Evolutionary conservation across 495 filamentous ascomycete species (phyloP).

Genomic region (Neurospora hispaniola): DNA sequence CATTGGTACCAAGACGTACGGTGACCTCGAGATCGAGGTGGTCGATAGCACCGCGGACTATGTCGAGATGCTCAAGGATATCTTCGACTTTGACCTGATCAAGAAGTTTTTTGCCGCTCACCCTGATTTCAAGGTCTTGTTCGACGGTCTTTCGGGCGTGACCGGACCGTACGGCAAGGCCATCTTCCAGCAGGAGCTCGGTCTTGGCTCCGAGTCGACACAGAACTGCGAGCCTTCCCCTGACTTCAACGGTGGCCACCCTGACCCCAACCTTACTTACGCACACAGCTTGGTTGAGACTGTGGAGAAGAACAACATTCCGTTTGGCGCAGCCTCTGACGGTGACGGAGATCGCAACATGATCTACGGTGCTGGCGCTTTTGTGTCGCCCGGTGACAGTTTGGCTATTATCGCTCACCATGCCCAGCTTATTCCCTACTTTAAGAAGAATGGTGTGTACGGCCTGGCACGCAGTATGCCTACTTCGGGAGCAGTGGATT

Average conservation of each 20-base stretch:
- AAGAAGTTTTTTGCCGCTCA: constrained; percentile 78
- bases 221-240: constrained; percentile 90
- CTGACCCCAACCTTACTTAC: constrained; percentile 97
- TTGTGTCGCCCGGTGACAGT: constrained; percentile 94
- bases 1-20: constrained; percentile 76
- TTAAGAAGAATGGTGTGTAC: constrained; percentile 92
- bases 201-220: constrained; percentile 60
- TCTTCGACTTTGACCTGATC: constrained; percentile 95
- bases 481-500: constrained; percentile 87
- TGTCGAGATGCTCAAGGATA: constrained; percentile 88
- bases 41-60: constrained; percentile 90
- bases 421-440: constrained; percentile 89
- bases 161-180: constrained; percentile 90
- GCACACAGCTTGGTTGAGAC: constrained; percentile 89
- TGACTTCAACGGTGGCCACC: constrained; percentile 94
- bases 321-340: constrained; percentile 92
- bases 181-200: constrained; percentile 90
- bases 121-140: constrained; percentile 90
- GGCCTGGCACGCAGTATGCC: constrained; percentile 96
- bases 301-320: constrained; percentile 82
- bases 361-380: constrained; percentile 95
- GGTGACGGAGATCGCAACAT: constrained; percentile 99
- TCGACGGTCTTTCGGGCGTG: constrained; percentile 88
- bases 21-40: constrained; percentile 82
- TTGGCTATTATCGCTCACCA: constrained; percentile 97